Conservation (phyloP, 306 rosid species). For the Citrullus amarus region DNA sequence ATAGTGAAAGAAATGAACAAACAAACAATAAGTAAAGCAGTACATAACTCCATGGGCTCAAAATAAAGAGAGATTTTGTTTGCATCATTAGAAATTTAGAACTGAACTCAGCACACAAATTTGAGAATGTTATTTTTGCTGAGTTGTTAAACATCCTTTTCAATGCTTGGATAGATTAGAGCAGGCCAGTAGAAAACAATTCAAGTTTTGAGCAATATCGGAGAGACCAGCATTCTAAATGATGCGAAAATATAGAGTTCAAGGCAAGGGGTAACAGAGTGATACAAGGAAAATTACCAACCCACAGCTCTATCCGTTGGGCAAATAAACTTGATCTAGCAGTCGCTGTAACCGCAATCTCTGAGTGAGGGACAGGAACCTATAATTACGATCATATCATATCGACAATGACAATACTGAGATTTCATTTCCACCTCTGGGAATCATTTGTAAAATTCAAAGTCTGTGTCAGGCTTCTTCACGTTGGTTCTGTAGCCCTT, state of each 20-base stretch:
- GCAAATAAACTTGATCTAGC: background rate
- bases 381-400: constrained; percentile 1
- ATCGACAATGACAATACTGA: background rate
- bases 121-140: background rate
- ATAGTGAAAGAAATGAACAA: background rate
- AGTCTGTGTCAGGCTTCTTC: constrained; percentile 98
- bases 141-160: background rate
- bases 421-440: background rate
- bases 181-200: background rate
- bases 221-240: background rate
- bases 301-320: background rate
- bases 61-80: background rate
- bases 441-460: constrained; percentile 89
- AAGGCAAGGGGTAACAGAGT: background rate
- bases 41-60: background rate
- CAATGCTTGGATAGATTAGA: background rate
- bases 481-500: constrained; percentile 94
- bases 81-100: background rate
- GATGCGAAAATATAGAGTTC: background rate
- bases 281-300: background rate
- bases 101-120: background rate
- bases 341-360: background rate
- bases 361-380: background rate
- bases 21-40: background rate
- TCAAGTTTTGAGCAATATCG: background rate